Evolutionary conservation across 495 filamentous ascomycete species (phyloP).

Genomic region (Neurospora pannonica): DNA sequence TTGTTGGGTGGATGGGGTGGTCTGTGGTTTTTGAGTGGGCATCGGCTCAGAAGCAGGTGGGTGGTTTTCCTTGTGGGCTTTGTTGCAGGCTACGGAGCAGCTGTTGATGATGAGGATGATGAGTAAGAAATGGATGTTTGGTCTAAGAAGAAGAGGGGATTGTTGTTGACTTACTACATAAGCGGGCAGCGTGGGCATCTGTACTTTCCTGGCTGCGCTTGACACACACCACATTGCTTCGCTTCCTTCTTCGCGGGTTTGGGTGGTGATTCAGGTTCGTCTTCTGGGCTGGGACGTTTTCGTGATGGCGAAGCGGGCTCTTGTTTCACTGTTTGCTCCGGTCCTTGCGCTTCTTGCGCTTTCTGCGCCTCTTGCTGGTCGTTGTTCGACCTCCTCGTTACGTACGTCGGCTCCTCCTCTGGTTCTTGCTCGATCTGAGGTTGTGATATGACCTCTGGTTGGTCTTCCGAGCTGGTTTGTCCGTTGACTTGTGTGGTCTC

Average conservation of each 20-base stretch:
- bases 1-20: constrained; percentile 1
- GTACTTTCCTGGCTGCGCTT: constrained; percentile 48
- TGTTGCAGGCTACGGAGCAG: constrained; percentile 62
- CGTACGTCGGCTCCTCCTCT: background rate
- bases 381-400: background rate
- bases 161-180: constrained; percentile 43
- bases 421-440: background rate
- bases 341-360: background rate
- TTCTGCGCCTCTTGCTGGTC: background rate
- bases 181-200: constrained; percentile 55
- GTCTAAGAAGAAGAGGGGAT: background rate
- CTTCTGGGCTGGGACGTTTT: constrained; percentile 1
- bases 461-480: background rate
- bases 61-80: constrained; percentile 47
- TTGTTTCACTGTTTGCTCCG: background rate
- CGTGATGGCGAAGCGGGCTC: constrained; percentile 3
- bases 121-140: background rate
- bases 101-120: constrained; percentile 30
- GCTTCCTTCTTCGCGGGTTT: constrained; percentile 3
- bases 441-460: background rate
- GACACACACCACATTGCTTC: constrained; percentile 49
- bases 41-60: constrained; percentile 5
- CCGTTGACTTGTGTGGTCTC: background rate
- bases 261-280: background rate
- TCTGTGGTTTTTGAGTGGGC: too few relatives aligned